Base-by-base conservation (phyloP, 2,329 filamentous ascomycete species). In the Aspergillus costaricaensis region DNA sequence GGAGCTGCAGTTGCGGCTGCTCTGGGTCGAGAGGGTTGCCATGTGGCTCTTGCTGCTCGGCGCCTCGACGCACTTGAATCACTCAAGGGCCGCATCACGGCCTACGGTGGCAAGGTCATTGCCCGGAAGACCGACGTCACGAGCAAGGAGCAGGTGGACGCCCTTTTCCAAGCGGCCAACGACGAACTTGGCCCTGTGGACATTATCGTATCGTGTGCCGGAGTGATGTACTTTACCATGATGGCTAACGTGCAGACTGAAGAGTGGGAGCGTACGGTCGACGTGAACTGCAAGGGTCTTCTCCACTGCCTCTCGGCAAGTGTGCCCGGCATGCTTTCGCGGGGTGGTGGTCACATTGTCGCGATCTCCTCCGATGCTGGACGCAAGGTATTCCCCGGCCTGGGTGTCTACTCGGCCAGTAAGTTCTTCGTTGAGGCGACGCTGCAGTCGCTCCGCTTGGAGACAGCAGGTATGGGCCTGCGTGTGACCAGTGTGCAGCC, bases 161-260 rank as follows among this genome's bases (percentile, higher is more conserved):
- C 83, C 0, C 85, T 94, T 3, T 80, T 93, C 62, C 75, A 77
- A 3, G 80, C 83, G 0, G 81, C 89, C 1, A 79, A 79, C 25
- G 81, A 84, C 49, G 79, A 87, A 66, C 86, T 93, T 0, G 91
- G 90, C 0, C 85, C 88, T 0, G 81, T 93, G 48, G 91, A 94
- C 72, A 90, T 93, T 55, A 83, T 94, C n/a, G 86, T 94, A 53
- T 87, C 87, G 43, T 91, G 90, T 70, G 91, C 91, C 0, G 91
- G 91, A 38, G 91, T 94, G 72, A 94, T 94, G 91, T 94, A 94
- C 79, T 94, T 88, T 77, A 93, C 91, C 57, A 88, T 93, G 87
- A 93, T 94, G 91, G 86, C 88, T 59, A 93, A 92, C 72, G 83
- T 80, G 15, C 84, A 89, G 64, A 85, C 81, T 0, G 88, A 91